Evolutionary conservation across 2,329 filamentous ascomycete genomes (phyloP).

Genomic region (Aspergillus jensenii): DNA sequence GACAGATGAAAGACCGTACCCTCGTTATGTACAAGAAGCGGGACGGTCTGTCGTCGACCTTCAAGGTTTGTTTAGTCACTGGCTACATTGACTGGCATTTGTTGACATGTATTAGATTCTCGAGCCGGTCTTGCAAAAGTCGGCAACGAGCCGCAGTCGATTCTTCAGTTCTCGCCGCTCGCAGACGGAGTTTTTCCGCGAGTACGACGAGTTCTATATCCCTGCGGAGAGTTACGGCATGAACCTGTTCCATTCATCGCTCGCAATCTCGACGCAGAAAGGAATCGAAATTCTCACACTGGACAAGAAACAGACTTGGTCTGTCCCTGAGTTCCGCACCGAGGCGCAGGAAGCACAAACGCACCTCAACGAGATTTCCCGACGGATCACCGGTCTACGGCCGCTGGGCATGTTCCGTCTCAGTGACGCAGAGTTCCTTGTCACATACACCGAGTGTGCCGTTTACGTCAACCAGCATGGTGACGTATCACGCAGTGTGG

Average conservation of each 20-base stretch:
- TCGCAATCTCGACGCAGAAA: slow-evolving; percentile 85
- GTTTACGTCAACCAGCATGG: slow-evolving; percentile 99
- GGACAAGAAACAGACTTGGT: slow-evolving; percentile 95
- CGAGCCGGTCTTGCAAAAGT: slow-evolving; percentile 92
- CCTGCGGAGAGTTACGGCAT: slow-evolving; percentile 92
- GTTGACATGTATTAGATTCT: slow-evolving; percentile 52
- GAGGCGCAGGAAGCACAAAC: slow-evolving; percentile 59
- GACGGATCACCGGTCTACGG: slow-evolving; percentile 75
- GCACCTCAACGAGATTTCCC: slow-evolving; percentile 80
- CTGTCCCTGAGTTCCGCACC: slow-evolving; percentile 73
- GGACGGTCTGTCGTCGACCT: slow-evolving; percentile 86
- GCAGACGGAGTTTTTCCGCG: slow-evolving; percentile 90
- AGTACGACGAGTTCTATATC: slow-evolving; percentile 98
- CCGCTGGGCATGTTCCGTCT: slow-evolving; percentile 96
- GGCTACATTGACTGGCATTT: neutral
- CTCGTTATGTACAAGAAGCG: slow-evolving; percentile 97
- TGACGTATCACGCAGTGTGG: slow-evolving; percentile 87
- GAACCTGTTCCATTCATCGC: slow-evolving; percentile 92
- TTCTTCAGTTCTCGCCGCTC: slow-evolving; percentile 64
- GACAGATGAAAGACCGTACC: slow-evolving; percentile 93
- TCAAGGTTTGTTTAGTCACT: slow-evolving; percentile 56
- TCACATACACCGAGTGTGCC: slow-evolving; percentile 92
- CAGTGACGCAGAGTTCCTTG: slow-evolving; percentile 85
- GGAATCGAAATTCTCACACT: slow-evolving; percentile 95
- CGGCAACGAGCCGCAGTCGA: slow-evolving; percentile 76